Conservation (phyloP, 345 rosid species). For the Noccaea bulbosa region DNA sequence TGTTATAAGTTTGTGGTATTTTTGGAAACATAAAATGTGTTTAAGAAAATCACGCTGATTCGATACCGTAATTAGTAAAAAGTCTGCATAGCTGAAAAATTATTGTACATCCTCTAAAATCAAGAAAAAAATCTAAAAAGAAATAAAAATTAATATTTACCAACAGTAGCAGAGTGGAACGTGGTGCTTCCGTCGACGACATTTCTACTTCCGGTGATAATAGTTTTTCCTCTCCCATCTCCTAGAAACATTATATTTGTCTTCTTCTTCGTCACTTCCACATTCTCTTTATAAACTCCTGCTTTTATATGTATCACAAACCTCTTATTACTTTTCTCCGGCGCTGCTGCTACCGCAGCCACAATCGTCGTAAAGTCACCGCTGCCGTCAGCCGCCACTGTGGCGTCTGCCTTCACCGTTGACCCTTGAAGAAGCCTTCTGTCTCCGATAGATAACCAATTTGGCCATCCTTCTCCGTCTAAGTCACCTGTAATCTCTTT, state of each 20-base stretch:
- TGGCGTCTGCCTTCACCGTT: conserved; percentile 59
- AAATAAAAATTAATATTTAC: conserved; percentile 45
- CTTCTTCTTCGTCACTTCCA: conserved; percentile 67
- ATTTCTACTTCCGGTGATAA: conserved; percentile 70
- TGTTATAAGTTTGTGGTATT: neutral
- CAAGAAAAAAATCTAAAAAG: neutral
- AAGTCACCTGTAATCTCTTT: conserved; percentile 39
- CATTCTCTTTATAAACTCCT: conserved; percentile 81
- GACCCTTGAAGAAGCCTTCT: conserved; percentile 68
- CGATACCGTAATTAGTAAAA: neutral
- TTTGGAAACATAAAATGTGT: neutral
- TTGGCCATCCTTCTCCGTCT: conserved; percentile 60
- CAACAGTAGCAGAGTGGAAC: conserved; percentile 91
- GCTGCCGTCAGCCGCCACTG: conserved; percentile 89
- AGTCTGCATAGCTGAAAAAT: neutral
- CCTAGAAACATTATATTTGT: conserved; percentile 81
- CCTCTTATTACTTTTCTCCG: conserved; percentile 62
- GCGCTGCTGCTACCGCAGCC: conserved; percentile 79
- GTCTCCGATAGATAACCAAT: conserved; percentile 72
- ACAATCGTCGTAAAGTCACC: conserved; percentile 63
- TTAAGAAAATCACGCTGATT: neutral
- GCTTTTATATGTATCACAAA: conserved; percentile 71
- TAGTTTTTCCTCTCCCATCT: conserved; percentile 67
- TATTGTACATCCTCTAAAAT: neutral
- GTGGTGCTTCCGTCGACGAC: conserved; percentile 85